Conservation (phyloP, 1,284 basidiomycete genomes). For the Meira nashicola region DNA sequence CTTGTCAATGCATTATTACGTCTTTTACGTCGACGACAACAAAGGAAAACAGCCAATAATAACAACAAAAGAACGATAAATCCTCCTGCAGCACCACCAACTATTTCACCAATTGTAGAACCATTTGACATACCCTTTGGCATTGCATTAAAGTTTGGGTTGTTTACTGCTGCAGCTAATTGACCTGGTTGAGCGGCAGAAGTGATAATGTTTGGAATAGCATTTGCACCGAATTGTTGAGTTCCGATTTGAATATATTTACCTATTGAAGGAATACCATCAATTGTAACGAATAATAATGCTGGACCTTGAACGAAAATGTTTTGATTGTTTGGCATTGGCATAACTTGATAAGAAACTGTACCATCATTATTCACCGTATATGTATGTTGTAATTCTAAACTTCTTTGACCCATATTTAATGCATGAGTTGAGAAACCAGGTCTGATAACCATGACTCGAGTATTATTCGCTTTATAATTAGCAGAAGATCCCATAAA, state of each 20-base stretch:
- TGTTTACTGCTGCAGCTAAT: conserved; percentile 37
- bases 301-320: conserved; percentile 74
- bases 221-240: conserved; percentile 7
- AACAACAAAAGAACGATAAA: conserved; percentile 29
- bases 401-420: conserved; percentile 80
- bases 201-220: conserved; percentile 20
- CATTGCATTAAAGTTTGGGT: conserved; percentile 33
- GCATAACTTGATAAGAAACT: conserved; percentile 62
- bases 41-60: conserved; percentile 15
- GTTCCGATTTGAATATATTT: conserved; percentile 66
- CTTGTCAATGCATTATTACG: no score
- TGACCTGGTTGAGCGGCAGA: conserved; percentile 13
- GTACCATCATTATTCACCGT: conserved; percentile 72
- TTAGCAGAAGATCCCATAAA: conserved; percentile 47
- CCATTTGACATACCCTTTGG: conserved; percentile 14
- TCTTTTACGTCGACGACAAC: no score
- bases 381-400: conserved; percentile 66
- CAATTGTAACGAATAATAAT: conserved; percentile 67
- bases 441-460: conserved; percentile 72
- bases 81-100: conserved; percentile 39
- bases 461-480: conserved; percentile 63
- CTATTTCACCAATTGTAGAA: conserved; percentile 37
- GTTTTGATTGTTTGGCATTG: conserved; percentile 50
- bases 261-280: conserved; percentile 67
- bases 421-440: conserved; percentile 93